Conservation (phyloP, 148 eudicot species). For the Salicornia ramosissima region DNA sequence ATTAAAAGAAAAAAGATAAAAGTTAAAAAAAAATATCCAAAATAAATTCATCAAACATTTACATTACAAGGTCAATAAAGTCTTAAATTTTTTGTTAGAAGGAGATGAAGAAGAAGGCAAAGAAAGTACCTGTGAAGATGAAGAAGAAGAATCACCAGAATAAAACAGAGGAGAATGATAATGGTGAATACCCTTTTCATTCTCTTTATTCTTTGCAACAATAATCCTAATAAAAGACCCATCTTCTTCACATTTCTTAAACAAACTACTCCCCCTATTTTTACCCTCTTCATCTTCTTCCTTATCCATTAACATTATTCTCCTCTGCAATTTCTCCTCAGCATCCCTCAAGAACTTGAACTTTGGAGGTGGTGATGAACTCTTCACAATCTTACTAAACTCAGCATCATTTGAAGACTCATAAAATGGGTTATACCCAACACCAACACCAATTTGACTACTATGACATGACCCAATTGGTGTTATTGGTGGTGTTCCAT, state of each 20-base stretch:
- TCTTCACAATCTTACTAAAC: constrained; percentile 40
- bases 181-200: constrained; percentile 20
- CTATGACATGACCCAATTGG: constrained; percentile 28
- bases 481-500: constrained; percentile 55
- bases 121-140: constrained; percentile 36
- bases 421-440: constrained; percentile 36
- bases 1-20: background rate
- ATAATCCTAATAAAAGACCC: constrained; percentile 50
- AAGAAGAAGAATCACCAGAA: constrained; percentile 17
- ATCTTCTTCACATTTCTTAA: constrained; percentile 17
- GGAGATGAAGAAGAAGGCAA: constrained; percentile 28
- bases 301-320: constrained; percentile 21
- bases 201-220: constrained; percentile 31
- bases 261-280: constrained; percentile 6
- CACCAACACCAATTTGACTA: background rate
- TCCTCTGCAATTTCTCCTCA: constrained; percentile 55
- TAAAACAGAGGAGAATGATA: constrained; percentile 14
- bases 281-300: constrained; percentile 10
- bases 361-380: constrained; percentile 72
- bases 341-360: constrained; percentile 76
- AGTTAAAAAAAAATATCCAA: background rate
- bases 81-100: constrained; percentile 13
- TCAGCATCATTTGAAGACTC: constrained; percentile 56
- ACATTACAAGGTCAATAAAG: constrained; percentile 11
- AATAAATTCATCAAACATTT: background rate